phyloP scores from a whole-genome alignment of 257 asterid genomes.

The Solanum lignicaule region DNA sequence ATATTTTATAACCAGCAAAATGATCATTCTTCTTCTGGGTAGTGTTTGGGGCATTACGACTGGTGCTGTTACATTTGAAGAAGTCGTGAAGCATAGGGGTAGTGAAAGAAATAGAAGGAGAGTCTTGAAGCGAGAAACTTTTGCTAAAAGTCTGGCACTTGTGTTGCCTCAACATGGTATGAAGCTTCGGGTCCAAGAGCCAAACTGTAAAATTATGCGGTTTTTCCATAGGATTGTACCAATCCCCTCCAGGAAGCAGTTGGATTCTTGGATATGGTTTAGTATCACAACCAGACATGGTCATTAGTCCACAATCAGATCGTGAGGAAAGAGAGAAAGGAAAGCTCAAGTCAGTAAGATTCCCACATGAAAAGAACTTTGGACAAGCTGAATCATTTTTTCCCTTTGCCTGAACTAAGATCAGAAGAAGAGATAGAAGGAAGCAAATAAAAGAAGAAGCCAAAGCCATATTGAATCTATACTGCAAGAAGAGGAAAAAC shows the following conservation, averaged over 20 bases:
- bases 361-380: background rate
- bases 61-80: background rate
- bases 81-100: background rate
- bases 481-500: background rate
- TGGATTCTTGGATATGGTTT: background rate
- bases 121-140: background rate
- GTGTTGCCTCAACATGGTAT: background rate
- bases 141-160: background rate
- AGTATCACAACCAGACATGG: background rate
- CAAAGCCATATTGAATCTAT: background rate
- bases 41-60: background rate
- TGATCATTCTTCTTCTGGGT: background rate
- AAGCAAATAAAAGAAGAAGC: too few species aligned
- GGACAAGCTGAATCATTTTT: too few species aligned
- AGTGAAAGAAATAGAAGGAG: background rate
- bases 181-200: background rate
- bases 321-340: background rate
- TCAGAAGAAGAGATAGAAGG: too few species aligned
- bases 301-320: background rate
- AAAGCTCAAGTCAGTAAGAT: background rate
- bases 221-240: background rate
- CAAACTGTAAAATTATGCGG: background rate
- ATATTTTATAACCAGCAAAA: background rate
- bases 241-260: background rate
- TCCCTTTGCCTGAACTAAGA: too few species aligned